A percentile compares a stretch with the other conserved stretches of the same genome.
Evolutionary conservation across 208 protist species (phyloP).

Genomic region (Lotmaria passim): DNA sequence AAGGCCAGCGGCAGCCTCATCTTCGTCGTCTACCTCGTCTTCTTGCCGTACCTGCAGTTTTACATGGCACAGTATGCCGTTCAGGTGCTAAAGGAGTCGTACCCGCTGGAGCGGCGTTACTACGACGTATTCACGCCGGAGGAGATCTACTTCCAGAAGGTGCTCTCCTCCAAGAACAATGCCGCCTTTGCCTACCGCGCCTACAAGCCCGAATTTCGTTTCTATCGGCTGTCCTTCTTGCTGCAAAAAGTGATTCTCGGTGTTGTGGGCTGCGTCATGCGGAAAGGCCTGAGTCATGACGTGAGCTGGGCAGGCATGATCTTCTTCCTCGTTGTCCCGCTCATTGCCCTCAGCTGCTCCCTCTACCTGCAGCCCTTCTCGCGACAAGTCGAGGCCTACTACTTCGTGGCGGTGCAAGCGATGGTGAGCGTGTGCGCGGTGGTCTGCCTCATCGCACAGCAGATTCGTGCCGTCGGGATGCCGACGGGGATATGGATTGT

Average conservation of each 20-base stretch:
- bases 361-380: conserved; percentile 51
- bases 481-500: conserved; percentile 38
- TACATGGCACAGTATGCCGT: conserved; percentile 51
- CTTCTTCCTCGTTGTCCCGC: conserved; percentile 51
- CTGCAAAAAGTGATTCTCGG: conserved; percentile 68
- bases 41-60: conserved; percentile 62
- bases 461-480: conserved; percentile 16
- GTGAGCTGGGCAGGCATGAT: conserved; percentile 48
- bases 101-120: conserved; percentile 66
- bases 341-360: conserved; percentile 42
- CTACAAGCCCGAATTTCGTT: conserved; percentile 60
- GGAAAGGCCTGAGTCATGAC: conserved; percentile 14
- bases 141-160: conserved; percentile 75
- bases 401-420: conserved; percentile 49
- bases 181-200: conserved; percentile 62
- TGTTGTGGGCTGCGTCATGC: conserved; percentile 46
- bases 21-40: conserved; percentile 47
- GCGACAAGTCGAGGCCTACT: conserved; percentile 55
- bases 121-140: conserved; percentile 57
- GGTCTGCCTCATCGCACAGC: conserved; percentile 40
- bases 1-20: conserved; percentile 40
- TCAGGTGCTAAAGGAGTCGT: conserved; percentile 57
- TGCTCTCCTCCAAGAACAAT: conserved; percentile 57
- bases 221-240: conserved; percentile 66
- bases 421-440: conserved; percentile 48